Evolutionary conservation across 1,284 basidiomycete genomes (phyloP).

Genomic region (Grifola frondosa): DNA sequence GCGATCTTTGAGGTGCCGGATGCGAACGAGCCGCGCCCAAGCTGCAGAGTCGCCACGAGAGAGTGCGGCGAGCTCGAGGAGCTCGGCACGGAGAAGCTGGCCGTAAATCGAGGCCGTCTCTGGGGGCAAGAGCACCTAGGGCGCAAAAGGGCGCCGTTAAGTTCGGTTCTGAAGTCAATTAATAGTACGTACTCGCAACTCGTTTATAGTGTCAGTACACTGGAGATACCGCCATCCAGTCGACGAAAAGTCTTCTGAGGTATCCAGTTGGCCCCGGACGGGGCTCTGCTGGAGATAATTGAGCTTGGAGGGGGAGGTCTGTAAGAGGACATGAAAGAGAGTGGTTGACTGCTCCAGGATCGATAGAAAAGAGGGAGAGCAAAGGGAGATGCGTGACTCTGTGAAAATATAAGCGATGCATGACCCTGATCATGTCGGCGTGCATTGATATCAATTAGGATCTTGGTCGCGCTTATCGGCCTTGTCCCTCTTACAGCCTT

Average conservation of each 20-base stretch:
- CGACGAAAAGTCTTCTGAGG: slow-evolving; percentile 50
- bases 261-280: slow-evolving; percentile 70
- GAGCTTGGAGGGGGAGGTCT: slow-evolving; percentile 35
- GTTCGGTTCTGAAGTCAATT: slow-evolving; percentile 1
- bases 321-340: slow-evolving; percentile 18
- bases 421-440: slow-evolving; percentile 11
- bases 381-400: slow-evolving; percentile 6
- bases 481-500: no score
- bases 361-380: slow-evolving; percentile 7
- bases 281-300: slow-evolving; percentile 61
- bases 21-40: slow-evolving; percentile 67
- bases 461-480: slow-evolving; percentile 16
- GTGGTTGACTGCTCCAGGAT: slow-evolving; percentile 11
- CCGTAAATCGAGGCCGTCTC: slow-evolving; percentile 67
- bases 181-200: slow-evolving; percentile 53
- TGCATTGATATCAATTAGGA: slow-evolving; percentile 15
- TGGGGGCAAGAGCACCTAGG: slow-evolving; percentile 69
- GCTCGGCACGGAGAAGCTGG: slow-evolving; percentile 61
- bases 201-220: slow-evolving; percentile 70
- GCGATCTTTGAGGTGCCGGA: slow-evolving; percentile 73
- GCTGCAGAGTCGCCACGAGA: slow-evolving; percentile 53
- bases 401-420: slow-evolving; percentile 22
- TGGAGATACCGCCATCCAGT: slow-evolving; percentile 70
- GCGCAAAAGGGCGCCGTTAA: not conserved
- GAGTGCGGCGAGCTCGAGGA: slow-evolving; percentile 54